Evolutionary conservation across 306 rosid genomes (phyloP).

Genomic region (Elaeagnus macrophylla): DNA sequence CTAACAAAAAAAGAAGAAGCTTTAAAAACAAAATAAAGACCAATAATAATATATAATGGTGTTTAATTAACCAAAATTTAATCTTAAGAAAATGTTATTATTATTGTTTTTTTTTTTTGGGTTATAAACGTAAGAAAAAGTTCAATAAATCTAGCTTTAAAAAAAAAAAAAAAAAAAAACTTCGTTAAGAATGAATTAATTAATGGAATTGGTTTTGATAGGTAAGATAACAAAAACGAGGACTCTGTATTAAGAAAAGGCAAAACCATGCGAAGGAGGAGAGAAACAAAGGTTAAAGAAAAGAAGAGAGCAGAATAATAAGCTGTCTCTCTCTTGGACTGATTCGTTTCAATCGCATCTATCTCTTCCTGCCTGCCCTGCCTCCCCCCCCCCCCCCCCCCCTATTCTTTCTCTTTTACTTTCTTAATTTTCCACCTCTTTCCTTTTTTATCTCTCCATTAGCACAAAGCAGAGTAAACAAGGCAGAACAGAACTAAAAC

Average conservation of each 20-base stretch:
- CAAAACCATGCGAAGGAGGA: conserved; percentile 46
- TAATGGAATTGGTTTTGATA: conserved; percentile 17
- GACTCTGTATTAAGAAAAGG: conserved; percentile 33
- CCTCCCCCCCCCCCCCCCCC: background rate
- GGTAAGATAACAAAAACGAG: conserved; percentile 26
- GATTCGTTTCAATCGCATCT: conserved; percentile 71
- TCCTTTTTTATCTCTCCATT: background rate
- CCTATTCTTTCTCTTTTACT: conserved; percentile 13
- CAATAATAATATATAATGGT: no score
- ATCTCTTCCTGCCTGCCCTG: conserved; percentile 22
- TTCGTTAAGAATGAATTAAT: background rate
- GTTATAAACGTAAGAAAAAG: no score
- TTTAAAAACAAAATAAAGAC: no score
- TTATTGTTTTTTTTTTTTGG: no score
- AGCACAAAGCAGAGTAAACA: conserved; percentile 10
- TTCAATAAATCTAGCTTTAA: no score
- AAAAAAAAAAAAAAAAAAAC: no score
- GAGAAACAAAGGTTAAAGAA: conserved; percentile 15
- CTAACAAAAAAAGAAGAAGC: no score
- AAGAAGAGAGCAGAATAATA: conserved; percentile 33
- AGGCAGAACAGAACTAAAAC: background rate
- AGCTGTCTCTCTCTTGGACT: conserved; percentile 71
- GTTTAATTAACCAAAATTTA: no score
- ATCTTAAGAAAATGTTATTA: no score
- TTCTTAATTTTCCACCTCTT: conserved; percentile 4